phyloP scores from a whole-genome alignment of 345 rosid genomes.

The rapeseed (Brassica napus) region DNA sequence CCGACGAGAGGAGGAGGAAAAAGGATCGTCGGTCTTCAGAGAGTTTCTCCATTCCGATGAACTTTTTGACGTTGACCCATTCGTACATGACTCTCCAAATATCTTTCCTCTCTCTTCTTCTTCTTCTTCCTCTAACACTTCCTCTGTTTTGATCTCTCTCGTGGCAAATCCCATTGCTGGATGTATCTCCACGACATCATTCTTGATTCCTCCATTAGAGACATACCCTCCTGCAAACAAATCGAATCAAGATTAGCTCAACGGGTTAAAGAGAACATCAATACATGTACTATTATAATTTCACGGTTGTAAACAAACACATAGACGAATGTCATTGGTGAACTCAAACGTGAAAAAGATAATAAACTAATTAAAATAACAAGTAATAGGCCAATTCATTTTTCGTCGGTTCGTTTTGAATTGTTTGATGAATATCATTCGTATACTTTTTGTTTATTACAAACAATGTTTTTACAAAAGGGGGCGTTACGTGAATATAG shows the following conservation, averaged over 20 bases:
- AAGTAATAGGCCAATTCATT: not conserved
- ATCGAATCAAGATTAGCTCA: not conserved
- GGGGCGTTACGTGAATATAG: slow-evolving; percentile 11
- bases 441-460: not conserved
- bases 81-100: slow-evolving; percentile 80
- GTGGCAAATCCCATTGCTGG: slow-evolving; percentile 23
- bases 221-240: slow-evolving; percentile 22
- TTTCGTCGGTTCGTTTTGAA: not conserved
- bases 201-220: slow-evolving; percentile 11
- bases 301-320: not conserved
- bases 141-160: slow-evolving; percentile 44
- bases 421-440: not conserved
- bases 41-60: slow-evolving; percentile 99
- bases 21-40: slow-evolving; percentile 82
- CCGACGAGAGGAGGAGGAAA: slow-evolving; percentile 86
- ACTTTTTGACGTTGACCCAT: slow-evolving; percentile 95
- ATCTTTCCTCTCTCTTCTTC: slow-evolving; percentile 54
- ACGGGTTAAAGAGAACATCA: not conserved
- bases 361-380: not conserved
- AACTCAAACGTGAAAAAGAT: not conserved
- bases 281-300: not conserved
- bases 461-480: not conserved
- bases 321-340: not conserved
- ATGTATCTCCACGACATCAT: slow-evolving; percentile 8
- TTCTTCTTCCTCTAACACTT: slow-evolving; percentile 38